phyloP scores from a whole-genome alignment of 2,329 filamentous ascomycete genomes.

The Phialemonium atrogriseum region DNA sequence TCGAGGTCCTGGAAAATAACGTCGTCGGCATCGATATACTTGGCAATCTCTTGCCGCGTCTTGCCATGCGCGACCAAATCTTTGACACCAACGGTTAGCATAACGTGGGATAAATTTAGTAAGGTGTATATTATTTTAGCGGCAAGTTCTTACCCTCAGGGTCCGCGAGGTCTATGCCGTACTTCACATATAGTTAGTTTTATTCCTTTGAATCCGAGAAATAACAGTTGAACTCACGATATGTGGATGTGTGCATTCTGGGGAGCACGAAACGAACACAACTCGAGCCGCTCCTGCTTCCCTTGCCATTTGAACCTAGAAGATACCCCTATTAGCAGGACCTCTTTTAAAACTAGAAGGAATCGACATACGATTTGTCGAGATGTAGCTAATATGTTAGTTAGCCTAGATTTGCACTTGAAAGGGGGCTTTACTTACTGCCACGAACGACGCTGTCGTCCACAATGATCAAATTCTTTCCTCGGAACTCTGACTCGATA shows the following conservation, averaged over 20 bases:
- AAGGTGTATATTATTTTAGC: slow-evolving; percentile 9
- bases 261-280: slow-evolving; percentile 74
- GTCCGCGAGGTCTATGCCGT: slow-evolving; percentile 40
- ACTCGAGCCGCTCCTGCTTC: slow-evolving; percentile 78
- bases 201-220: neutral
- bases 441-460: slow-evolving; percentile 88
- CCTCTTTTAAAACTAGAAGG: too few species aligned
- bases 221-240: slow-evolving; percentile 51
- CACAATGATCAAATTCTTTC: slow-evolving; percentile 71
- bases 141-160: slow-evolving; percentile 16
- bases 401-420: too few species aligned
- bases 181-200: slow-evolving; percentile 15
- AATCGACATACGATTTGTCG: slow-evolving; percentile 61
- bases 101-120: too few species aligned
- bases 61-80: slow-evolving; percentile 34
- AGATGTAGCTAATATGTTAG: slow-evolving; percentile 51
- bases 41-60: slow-evolving; percentile 30
- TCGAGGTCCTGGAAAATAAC: slow-evolving; percentile 57
- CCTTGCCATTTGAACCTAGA: slow-evolving; percentile 72
- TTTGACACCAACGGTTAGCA: too few species aligned
- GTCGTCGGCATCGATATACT: slow-evolving; percentile 33
- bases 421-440: too few species aligned
- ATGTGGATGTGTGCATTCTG: slow-evolving; percentile 76
- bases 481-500: slow-evolving; percentile 77
- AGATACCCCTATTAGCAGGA: slow-evolving; percentile 54